Conservation (phyloP, 345 rosid species). For the Angophora floribunda region DNA sequence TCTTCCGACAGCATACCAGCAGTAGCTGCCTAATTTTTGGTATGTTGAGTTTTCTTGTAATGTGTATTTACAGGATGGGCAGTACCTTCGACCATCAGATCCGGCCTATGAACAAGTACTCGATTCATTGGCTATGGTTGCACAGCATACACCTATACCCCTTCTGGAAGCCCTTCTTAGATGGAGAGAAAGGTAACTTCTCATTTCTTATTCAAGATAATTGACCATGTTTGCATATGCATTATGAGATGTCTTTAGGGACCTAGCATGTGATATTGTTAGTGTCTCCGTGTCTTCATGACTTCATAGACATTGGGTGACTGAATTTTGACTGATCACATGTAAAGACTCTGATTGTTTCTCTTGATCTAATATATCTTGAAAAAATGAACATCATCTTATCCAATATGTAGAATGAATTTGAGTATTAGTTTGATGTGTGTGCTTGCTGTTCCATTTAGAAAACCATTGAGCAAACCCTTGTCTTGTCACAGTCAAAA, state of each 20-base stretch:
- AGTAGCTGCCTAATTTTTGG: not conserved
- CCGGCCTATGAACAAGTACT: conserved; percentile 98
- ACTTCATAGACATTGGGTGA: not conserved
- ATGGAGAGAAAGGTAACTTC: conserved; percentile 80
- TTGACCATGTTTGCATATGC: not conserved
- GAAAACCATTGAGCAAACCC: not conserved
- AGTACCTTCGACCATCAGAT: conserved; percentile 92
- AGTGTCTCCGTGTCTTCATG: not conserved
- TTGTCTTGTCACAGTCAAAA: not conserved
- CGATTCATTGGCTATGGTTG: conserved; percentile 97
- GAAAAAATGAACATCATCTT: not conserved
- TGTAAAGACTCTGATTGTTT: not conserved
- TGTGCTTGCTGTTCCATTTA: not conserved
- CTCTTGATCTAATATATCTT: not conserved
- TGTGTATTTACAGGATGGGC: conserved; percentile 69
- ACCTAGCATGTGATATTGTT: not conserved
- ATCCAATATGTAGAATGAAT: not conserved
- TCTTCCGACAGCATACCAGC: not conserved
- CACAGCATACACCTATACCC: conserved; percentile 94
- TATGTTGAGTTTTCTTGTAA: not conserved
- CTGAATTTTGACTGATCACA: not conserved
- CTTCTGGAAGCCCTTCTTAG: conserved; percentile 91
- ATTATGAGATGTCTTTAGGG: not conserved
- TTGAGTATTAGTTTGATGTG: not conserved
- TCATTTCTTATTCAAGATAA: not conserved